Evolutionary conservation across 2,329 filamentous ascomycete genomes (phyloP).

Genomic region (Tolypocladium paradoxum): DNA sequence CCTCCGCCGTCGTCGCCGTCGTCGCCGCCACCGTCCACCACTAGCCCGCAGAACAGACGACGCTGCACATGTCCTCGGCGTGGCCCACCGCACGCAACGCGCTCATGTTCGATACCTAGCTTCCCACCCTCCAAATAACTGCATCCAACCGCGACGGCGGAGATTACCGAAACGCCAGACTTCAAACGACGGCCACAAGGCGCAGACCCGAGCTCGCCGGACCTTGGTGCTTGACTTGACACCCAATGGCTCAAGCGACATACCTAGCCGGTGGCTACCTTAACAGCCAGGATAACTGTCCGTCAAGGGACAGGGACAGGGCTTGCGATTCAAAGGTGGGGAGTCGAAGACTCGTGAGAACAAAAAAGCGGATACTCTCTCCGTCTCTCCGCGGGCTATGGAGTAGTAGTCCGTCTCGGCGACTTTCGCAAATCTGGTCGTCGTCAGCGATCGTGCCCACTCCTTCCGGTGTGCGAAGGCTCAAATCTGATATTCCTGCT

Average conservation of each 20-base stretch:
- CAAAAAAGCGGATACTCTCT: background rate
- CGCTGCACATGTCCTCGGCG: background rate
- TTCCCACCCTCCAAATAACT: background rate
- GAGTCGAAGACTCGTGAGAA: background rate
- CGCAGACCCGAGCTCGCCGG: background rate
- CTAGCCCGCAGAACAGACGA: background rate
- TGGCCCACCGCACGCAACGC: background rate
- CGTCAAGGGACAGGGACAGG: background rate
- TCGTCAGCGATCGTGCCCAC: too few relatives aligned
- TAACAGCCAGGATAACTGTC: background rate
- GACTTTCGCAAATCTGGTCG: background rate
- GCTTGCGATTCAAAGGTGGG: background rate
- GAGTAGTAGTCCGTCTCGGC: background rate
- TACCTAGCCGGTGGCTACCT: background rate
- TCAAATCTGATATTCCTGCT: too few relatives aligned
- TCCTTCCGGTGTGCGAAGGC: too few relatives aligned
- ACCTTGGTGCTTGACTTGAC: background rate
- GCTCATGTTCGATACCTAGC: background rate
- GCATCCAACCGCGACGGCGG: background rate
- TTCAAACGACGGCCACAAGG: background rate
- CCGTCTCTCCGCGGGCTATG: background rate
- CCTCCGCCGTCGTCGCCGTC: background rate
- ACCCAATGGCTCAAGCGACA: background rate
- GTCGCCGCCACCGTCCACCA: background rate
- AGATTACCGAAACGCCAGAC: background rate